Evolutionary conservation across 805 yeast genomes (phyloP).

Genomic region (Torulaspora delbrueckii): DNA sequence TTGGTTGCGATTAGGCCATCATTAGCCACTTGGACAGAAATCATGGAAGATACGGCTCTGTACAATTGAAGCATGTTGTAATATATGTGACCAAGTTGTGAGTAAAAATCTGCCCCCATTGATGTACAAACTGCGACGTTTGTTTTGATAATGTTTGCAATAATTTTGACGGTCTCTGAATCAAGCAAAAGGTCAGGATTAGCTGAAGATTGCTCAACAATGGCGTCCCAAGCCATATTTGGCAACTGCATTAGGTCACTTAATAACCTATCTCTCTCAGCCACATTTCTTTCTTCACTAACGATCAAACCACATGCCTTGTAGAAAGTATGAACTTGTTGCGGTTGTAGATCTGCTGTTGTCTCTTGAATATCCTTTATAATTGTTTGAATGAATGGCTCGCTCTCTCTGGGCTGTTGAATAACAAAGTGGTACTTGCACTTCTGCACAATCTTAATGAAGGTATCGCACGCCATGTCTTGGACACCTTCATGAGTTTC

Average conservation of each 20-base stretch:
- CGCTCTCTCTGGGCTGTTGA: constrained; percentile 76
- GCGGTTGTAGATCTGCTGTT: constrained; percentile 91
- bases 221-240: constrained; percentile 89
- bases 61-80: constrained; percentile 86
- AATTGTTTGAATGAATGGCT: constrained; percentile 88
- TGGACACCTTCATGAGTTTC: constrained; percentile 99
- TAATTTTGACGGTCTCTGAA: constrained; percentile 82
- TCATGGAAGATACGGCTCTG: constrained; percentile 81
- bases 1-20: constrained; percentile 89
- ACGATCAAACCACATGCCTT: constrained; percentile 95
- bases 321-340: constrained; percentile 95
- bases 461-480: constrained; percentile 99
- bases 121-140: constrained; percentile 94
- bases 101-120: constrained; percentile 83
- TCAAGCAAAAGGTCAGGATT: constrained; percentile 76
- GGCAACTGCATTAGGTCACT: constrained; percentile 84
- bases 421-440: constrained; percentile 94
- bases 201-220: constrained; percentile 76
- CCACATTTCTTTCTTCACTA: constrained; percentile 73
- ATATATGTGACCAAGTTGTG: constrained; percentile 83
- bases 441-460: constrained; percentile 89
- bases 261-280: constrained; percentile 65
- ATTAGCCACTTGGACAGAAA: constrained; percentile 68
- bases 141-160: constrained; percentile 91
- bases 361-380: constrained; percentile 76